Evolutionary conservation across 2,329 filamentous ascomycete genomes (phyloP).

Genomic region (Aspergillus caelatus): DNA sequence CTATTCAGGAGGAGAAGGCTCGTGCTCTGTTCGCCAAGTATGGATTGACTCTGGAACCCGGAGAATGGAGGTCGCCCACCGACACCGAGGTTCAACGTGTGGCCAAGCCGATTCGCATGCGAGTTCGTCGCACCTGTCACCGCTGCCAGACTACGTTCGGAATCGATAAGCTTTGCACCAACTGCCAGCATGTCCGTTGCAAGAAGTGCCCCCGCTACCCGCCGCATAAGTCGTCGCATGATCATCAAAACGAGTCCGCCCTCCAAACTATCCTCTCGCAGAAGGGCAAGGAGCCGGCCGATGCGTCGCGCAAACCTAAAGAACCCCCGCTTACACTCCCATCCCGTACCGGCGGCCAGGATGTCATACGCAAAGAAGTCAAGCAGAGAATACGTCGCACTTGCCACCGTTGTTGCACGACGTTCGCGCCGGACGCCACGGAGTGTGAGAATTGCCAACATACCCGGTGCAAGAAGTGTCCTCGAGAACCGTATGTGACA

Average conservation of each 20-base stretch:
- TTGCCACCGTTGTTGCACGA: conserved; percentile 72
- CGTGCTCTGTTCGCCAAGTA: conserved; percentile 52
- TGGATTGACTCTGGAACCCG: conserved; percentile 46
- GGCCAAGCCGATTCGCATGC: conserved; percentile 50
- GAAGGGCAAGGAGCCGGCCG: conserved; percentile 13
- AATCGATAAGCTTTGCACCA: conserved; percentile 70
- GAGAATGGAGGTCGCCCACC: conserved; percentile 43
- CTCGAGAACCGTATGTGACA: conserved; percentile 71
- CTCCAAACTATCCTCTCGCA: conserved; percentile 22
- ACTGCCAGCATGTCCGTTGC: conserved; percentile 80
- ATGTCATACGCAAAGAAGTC: conserved; percentile 71
- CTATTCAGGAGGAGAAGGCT: conserved; percentile 47
- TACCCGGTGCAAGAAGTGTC: conserved; percentile 76
- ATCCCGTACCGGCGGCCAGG: conserved; percentile 67
- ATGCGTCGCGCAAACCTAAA: conserved; percentile 51
- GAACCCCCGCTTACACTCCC: conserved; percentile 52
- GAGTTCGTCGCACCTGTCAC: conserved; percentile 68
- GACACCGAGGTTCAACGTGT: conserved; percentile 44
- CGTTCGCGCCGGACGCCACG: conserved; percentile 63
- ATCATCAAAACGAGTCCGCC: conserved; percentile 54
- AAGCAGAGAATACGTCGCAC: conserved; percentile 73
- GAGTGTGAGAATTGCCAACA: conserved; percentile 72
- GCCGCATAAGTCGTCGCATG: conserved; percentile 57
- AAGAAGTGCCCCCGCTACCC: conserved; percentile 78
- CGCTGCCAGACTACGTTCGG: conserved; percentile 76